phyloP scores from a whole-genome alignment of 345 rosid genomes.

The Syzygium grande region DNA sequence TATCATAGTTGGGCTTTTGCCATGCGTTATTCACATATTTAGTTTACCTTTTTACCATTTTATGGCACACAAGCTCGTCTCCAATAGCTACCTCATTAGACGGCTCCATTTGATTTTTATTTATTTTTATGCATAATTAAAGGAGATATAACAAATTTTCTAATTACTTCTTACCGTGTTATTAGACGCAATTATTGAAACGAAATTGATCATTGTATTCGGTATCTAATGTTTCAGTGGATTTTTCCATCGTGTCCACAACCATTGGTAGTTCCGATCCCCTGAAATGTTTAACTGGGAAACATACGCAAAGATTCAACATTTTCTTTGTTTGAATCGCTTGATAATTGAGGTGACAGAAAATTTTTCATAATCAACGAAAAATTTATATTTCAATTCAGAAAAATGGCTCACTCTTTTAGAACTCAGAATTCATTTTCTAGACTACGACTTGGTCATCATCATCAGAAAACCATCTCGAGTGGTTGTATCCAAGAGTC shows the following conservation, averaged over 20 bases:
- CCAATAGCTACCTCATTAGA: neutral
- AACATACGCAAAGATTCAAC: neutral
- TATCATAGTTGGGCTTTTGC: no score
- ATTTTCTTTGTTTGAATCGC: neutral
- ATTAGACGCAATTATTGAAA: neutral
- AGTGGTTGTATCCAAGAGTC: neutral
- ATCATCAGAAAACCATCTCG: neutral
- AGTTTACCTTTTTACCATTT: no score
- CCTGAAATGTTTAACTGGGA: no score
- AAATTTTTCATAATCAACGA: neutral
- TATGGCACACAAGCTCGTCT: neutral
- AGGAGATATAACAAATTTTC: no score
- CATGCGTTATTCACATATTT: no score
- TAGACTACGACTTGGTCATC: neutral
- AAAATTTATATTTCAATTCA: neutral
- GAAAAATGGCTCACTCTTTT: neutral
- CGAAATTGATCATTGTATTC: no score
- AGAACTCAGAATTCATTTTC: neutral
- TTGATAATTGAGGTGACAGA: neutral
- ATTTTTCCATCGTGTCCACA: neutral
- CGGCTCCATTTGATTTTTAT: neutral
- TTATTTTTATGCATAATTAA: no score
- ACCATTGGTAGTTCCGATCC: neutral
- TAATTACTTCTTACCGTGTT: neutral
- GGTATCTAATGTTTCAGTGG: neutral